Base-by-base conservation (phyloP, 2,329 filamentous ascomycete species). In the Cercospora zeae-maydis region DNA sequence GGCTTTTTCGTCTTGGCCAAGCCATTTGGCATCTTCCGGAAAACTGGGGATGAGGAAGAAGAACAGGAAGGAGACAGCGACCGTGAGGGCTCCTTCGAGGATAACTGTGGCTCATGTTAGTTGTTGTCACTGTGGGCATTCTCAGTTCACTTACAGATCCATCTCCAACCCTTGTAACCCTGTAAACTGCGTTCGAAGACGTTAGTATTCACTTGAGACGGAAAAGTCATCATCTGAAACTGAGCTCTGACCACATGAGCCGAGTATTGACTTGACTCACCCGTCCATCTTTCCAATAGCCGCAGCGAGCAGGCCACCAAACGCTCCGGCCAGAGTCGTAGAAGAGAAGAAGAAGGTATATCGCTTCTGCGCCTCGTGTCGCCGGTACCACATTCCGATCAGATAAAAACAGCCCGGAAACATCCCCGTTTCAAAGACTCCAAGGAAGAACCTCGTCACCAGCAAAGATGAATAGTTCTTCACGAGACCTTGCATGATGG, bases 281-380 rank as follows among this genome's bases (percentile, higher is more conserved):
- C 84, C 47, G 67, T 92, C 84, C 90, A 96, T 93, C 72, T 95
- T 91, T n/a, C 91, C 91, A 66, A 97, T 96, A 0, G 88, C 93
- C 1, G 87, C 88, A 0, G 93, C 93, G 4, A 97, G 82, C 1
- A 97, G 83, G 1, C 92, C 92, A 47, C 91, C 92, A 71, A 96
- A 97, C 0, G 92, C 90, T 33, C 90, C 90, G 1, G 90, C 90
- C 3, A 93, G 80, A 0, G 88, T 90, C 0, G 90, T 93, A 30
- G 84, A 91, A 72, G 85, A 88, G 81, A 98, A 98, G 82, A 98
- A 98, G 81, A 98, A 93, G 14, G 88, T 90, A 78, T 93, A 97
- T 31, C 95, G 87, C 72, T 92, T 91, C 77, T 98, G 93, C 1
- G 93, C 92, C 78, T 98, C 95, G 49, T 82, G 82, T 63, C 93